A percentile compares a stretch with the other conserved stretches of the same genome.
Conservation (phyloP, 2,329 filamentous ascomycete genomes). For the Emericellopsis atlantica region DNA sequence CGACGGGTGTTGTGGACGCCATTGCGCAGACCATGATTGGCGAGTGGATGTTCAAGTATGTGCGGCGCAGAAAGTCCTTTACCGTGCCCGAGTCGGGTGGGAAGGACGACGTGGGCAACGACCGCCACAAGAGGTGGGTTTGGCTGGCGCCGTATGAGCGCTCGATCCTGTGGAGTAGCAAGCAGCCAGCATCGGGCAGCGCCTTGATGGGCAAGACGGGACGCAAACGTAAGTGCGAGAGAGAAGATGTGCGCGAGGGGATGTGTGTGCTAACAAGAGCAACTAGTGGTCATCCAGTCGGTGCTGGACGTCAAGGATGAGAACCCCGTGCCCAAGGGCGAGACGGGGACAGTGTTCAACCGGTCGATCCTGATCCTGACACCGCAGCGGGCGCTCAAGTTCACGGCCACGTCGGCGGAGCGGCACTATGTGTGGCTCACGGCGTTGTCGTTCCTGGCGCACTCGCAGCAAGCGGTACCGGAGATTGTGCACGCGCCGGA, state of each 20-base stretch:
- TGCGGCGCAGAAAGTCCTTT: conserved; percentile 80
- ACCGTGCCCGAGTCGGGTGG: conserved; percentile 57
- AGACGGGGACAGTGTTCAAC: conserved; percentile 55
- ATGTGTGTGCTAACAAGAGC: too few relatives aligned
- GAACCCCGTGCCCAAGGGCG: conserved; percentile 67
- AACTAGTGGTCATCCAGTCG: conserved; percentile 78
- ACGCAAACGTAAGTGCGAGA: conserved; percentile 65
- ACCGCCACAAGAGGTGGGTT: conserved; percentile 92
- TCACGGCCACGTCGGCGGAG: conserved; percentile 72
- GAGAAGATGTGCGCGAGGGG: too few relatives aligned
- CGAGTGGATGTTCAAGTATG: conserved; percentile 93
- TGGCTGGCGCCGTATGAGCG: conserved; percentile 96
- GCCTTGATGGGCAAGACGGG: conserved; percentile 90
- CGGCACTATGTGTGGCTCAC: conserved; percentile 93
- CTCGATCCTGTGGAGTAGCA: conserved; percentile 95
- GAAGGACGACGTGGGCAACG: conserved; percentile 58
- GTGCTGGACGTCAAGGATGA: conserved; percentile 95
- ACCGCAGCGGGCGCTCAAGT: conserved; percentile 86
- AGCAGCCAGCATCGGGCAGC: conserved; percentile 79
- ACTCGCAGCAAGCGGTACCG: conserved; percentile 71
- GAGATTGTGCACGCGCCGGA: conserved; percentile 50
- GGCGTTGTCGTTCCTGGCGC: conserved; percentile 85
- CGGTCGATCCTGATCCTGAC: conserved; percentile 92
- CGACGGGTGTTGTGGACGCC: conserved; percentile 79
- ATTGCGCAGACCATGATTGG: conserved; percentile 98